Base-by-base conservation (phyloP, 2,329 filamentous ascomycete genomes). In the Colletotrichum magnum region DNA sequence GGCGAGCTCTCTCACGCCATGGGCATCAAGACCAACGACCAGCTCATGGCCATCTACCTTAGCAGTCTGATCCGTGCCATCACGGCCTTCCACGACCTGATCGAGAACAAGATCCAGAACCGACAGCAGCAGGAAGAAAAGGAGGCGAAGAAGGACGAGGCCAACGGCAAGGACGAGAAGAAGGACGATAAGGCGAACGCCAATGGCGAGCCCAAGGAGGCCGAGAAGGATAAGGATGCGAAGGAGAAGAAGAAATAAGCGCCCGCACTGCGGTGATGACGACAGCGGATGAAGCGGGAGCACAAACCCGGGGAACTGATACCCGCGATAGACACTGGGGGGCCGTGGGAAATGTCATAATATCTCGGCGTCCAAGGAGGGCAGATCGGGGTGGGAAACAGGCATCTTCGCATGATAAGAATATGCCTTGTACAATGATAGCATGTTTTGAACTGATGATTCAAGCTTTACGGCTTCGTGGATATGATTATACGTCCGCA, bases 91-190 rank as follows among this genome's bases (percentile, higher is more conserved):
- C 96, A 99, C 81, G 96, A 99, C 79, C 85, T 99, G 74, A 99
- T 99, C 74, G 96, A 99, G 86, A 99, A 99, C 87, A 99, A 99
- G 89, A 98, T 98, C 74, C 95, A 98, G 85, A 99, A 99, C 84
- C 90, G 95, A 80, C 95, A 98, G 83, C 94, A 97, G 80, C 93
- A 97, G 77, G 96, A 98, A 78, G 96, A 99, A 78, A 95, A 95
- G 84, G 95, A 98, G 75, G 88, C 92, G 77, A 94, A 94, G 84
- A 94, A 94, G 78, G 90, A 92, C 57, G 92, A 93, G 77, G 73
- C 74, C 26, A 91, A 90, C 73, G 81, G 84, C 74, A 88, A 88
- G 72, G 85, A 87, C 59, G 87, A 89, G 73, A 88, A 88, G 80
- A 89, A 89, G 80, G 86, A 89, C 73, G 78, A 75, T 18, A 77